Evolutionary conservation across 768 basidiomycete genomes (phyloP), one percentile per base, ranked within the genome.

Genomic region (Nidularia sp.): DNA sequence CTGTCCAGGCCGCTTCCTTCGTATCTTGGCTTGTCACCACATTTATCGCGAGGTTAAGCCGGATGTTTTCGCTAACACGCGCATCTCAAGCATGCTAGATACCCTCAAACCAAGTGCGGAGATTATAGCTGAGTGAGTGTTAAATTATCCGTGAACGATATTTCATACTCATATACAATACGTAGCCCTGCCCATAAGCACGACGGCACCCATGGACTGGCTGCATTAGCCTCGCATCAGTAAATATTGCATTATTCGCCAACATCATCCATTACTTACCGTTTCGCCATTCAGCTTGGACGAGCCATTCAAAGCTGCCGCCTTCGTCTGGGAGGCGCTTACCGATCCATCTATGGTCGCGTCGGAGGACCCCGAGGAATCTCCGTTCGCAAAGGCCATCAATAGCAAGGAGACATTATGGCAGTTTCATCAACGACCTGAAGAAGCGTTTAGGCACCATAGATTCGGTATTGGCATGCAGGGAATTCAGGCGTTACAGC

Each of bases 51-150:
- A 76, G 59, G 56, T 72, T 1, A 52, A 42, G 10, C 67, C 69
- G 1, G 66, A 73, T 54, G 67, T 71, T 0, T 74, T 69, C 49
- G 54, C 67, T 3, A 65, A 70, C 57, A 74, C 66, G 7, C 66
- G 70, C 6, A 61, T 74, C 39, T 69, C 68, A 1, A 60, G 60
- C 6, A 45, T 64, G 25, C 48, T 72, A 13, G 67, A 70, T 47
- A 69, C 60, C 2, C 58, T 60, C 5, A 71, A 70, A 52, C 54
- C 61, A 1, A 59, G 63, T 5, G 52, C 55, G 15, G 66, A 69
- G 1, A 45, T 72, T 3, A 36, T 62, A 6, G 50, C 56, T 5
- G 53, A 59, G 70, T 69, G 50, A 2, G 63, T 60, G 34, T 18
- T 44, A 39, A 39, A 39, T 18, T 18, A 18, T 18, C 18, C 18